Conservation (phyloP, 1,139 yeast genomes). For the Meyerozyma sp. region DNA sequence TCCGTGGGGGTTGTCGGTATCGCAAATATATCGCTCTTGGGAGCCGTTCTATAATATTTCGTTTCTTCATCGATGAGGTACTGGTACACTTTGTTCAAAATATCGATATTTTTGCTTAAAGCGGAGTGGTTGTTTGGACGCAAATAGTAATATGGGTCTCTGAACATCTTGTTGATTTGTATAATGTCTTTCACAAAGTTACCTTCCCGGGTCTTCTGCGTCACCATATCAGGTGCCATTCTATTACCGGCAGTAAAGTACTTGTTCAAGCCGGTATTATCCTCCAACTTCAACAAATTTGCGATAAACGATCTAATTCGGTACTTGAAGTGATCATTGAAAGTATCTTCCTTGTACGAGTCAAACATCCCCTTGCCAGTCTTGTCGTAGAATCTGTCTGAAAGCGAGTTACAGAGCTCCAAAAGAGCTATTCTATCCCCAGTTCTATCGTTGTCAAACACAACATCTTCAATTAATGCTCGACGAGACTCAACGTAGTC, state of each 20-base stretch:
- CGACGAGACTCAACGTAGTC: constrained; percentile 30
- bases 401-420: constrained; percentile 34
- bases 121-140: constrained; percentile 18
- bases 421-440: constrained; percentile 36
- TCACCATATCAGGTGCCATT: constrained; percentile 9
- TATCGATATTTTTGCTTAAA: constrained; percentile 18
- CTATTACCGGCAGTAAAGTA: constrained; percentile 30
- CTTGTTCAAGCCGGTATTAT: constrained; percentile 43
- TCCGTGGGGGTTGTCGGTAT: constrained; percentile 13
- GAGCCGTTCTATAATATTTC: constrained; percentile 11
- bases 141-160: constrained; percentile 32
- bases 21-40: constrained; percentile 15
- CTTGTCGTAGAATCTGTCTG: constrained; percentile 23
- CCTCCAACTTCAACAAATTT: constrained; percentile 32
- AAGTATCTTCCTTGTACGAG: constrained; percentile 33
- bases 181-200: constrained; percentile 31
- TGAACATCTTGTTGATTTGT: constrained; percentile 25
- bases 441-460: constrained; percentile 25
- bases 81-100: constrained; percentile 21
- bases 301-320: constrained; percentile 33
- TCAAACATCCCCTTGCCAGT: constrained; percentile 18
- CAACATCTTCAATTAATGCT: constrained; percentile 12
- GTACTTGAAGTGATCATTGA: constrained; percentile 33
- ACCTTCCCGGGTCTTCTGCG: constrained; percentile 16
- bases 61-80: constrained; percentile 29